These are phyloP conservation scores for Neophaeococcomyces mojaviensis DNA, from an alignment of 2,329 filamentous ascomycete genomes.

Conservation along the genomic window DNA sequence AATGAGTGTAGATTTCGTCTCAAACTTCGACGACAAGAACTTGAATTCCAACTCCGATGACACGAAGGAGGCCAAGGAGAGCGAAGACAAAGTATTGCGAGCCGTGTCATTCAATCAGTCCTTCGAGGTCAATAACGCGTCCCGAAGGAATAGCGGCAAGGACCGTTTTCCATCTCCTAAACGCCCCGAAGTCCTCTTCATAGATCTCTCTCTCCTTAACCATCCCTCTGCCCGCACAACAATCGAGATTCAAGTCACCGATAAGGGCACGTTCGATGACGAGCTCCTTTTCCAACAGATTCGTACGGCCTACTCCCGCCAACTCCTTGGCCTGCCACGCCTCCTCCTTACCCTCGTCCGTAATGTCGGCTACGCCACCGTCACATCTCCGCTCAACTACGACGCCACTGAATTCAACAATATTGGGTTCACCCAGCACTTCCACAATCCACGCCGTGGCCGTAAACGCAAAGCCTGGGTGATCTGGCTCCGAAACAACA, in stretches of 20 bases:
- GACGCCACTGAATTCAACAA: slow-evolving; percentile 11
- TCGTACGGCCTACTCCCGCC: slow-evolving; percentile 14
- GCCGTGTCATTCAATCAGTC: slow-evolving; percentile 9
- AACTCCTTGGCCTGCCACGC: slow-evolving; percentile 14
- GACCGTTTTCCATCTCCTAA: slow-evolving; percentile 21
- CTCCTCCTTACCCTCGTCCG: slow-evolving; percentile 15
- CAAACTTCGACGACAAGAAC: slow-evolving; percentile 1
- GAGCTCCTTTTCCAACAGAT: slow-evolving; percentile 21
- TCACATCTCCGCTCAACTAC: neutral
- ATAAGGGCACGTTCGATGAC: slow-evolving; percentile 21
- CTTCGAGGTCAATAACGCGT: neutral
- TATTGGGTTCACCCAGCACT: slow-evolving; percentile 15
- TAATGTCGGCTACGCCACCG: slow-evolving; percentile 15
- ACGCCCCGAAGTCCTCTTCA: slow-evolving; percentile 19
- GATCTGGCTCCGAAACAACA: slow-evolving; percentile 21
- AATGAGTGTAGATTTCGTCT: slow-evolving; percentile 13
- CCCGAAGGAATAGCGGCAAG: neutral
- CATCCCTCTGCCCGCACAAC: slow-evolving; percentile 13
- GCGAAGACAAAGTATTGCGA: neutral
- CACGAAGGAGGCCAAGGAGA: slow-evolving; percentile 1
- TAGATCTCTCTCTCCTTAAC: slow-evolving; percentile 18
- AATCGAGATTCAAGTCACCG: slow-evolving; percentile 17
- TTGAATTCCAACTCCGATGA: neutral
- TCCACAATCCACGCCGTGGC: slow-evolving; percentile 16
- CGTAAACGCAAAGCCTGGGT: slow-evolving; percentile 21